Conservation (phyloP, 345 rosid genomes). For the Erysimum cheiranthoides region DNA sequence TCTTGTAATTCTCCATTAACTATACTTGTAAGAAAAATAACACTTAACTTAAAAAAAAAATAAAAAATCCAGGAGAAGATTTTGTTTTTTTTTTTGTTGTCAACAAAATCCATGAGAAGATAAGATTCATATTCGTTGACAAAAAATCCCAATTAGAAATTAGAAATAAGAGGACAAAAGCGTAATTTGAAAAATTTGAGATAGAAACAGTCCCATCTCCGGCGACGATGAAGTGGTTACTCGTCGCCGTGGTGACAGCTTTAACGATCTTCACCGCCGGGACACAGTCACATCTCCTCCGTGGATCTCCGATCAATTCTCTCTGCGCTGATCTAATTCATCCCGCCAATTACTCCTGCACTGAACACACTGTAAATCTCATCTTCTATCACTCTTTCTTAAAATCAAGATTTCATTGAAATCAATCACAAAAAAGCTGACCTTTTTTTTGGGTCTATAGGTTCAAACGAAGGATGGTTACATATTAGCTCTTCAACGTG, state of each 20-base stretch:
- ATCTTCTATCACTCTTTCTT: slow-evolving; percentile 22
- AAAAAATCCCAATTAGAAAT: neutral
- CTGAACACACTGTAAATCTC: slow-evolving; percentile 73
- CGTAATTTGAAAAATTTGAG: neutral
- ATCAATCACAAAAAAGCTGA: neutral
- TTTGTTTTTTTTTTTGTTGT: too few species aligned
- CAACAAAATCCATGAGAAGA: neutral
- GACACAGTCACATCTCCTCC: slow-evolving; percentile 34
- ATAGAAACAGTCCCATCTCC: slow-evolving; percentile 4
- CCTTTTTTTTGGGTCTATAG: slow-evolving; percentile 43
- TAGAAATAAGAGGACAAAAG: neutral
- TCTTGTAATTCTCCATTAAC: neutral
- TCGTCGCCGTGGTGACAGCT: slow-evolving; percentile 15
- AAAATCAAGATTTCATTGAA: neutral
- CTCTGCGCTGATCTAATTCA: slow-evolving; percentile 67
- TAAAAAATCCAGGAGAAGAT: too few species aligned
- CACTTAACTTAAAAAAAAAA: neutral
- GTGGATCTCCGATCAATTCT: slow-evolving; percentile 48
- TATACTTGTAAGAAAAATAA: neutral
- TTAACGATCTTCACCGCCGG: slow-evolving; percentile 11
- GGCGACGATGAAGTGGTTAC: slow-evolving; percentile 31
- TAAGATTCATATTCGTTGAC: slow-evolving; percentile 18
- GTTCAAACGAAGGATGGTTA: slow-evolving; percentile 83
- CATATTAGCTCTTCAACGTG: slow-evolving; percentile 78
- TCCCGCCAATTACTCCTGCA: slow-evolving; percentile 79